Base-by-base conservation (phyloP, 2,329 filamentous ascomycete genomes). In the Calonectria leucothoes region DNA sequence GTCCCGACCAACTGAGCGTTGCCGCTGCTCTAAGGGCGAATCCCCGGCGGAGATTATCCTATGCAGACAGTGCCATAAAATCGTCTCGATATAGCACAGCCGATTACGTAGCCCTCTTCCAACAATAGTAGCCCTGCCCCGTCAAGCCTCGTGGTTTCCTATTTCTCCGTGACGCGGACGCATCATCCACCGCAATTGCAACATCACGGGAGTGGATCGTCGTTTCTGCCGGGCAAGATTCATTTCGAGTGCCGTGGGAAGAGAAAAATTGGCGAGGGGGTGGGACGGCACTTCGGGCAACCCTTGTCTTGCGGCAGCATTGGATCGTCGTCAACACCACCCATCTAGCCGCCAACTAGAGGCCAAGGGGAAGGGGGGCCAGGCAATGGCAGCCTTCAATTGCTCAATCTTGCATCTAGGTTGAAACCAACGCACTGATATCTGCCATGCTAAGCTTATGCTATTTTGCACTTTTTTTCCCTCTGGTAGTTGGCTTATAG, bases 31-130 rank as follows among this genome's bases (percentile, higher is more conserved):
- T 12, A 14, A 23, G 63, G 39, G 42, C 63, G 71, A 78, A 71
- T 70, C 66, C 69, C 70, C 49, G 51, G 66, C 77, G 76, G 77
- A 79, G 77, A 79, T 76, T 77, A 73, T 78, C 59, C 45, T 33
- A 57, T 37, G 61, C 59, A 20, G 48, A 66, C 23, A 33, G 33
- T n/a, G 39, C 27, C 55, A 67, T 65, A 70, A 5, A 39, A 37
- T 48, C 39, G 55, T n/a, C 59, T 49, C 31, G 73, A 55, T 55
- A 73, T 68, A 48, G 37, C 31, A 25, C 37, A 42, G 31, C 37
- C 37, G 61, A 70, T 70, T 31, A 69, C 69, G 63, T 52, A 67
- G 61, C 23, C 45, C 49, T 57, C 49, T 57, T 42, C 51, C 52
- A 57, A 63, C 37, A 63, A 45, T 39, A 63, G 57, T 1, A 39